Percentiles rank a stretch among this genome's conserved stretches.
phyloP scores from a whole-genome alignment of 768 basidiomycete genomes.

The Boletus tomentosulus region DNA sequence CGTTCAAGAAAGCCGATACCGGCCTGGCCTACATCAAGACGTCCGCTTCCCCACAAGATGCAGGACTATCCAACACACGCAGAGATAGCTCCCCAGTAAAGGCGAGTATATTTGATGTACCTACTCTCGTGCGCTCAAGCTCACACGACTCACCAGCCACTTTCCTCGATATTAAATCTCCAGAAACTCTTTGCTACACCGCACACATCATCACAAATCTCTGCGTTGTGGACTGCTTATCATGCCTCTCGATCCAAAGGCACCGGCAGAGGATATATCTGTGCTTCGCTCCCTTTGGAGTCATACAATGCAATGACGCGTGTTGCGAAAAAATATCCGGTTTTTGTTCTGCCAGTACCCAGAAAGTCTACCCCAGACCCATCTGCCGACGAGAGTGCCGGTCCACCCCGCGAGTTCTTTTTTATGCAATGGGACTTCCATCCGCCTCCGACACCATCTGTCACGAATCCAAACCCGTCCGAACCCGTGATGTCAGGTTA shows the following conservation, averaged over 20 bases:
- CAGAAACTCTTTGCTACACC: conserved; percentile 60
- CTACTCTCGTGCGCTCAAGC: neutral
- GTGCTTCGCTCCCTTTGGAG: conserved; percentile 71
- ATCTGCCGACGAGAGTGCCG: conserved; percentile 30
- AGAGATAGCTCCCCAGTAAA: conserved; percentile 69
- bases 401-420: conserved; percentile 68
- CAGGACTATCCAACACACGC: conserved; percentile 28
- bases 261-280: conserved; percentile 80
- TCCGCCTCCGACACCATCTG: conserved; percentile 56
- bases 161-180: conserved; percentile 78
- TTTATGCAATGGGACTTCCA: conserved; percentile 91
- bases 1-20: conserved; percentile 6
- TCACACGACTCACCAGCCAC: conserved; percentile 48
- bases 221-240: conserved; percentile 85
- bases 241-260: conserved; percentile 78
- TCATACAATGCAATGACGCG: conserved; percentile 68
- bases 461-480: conserved; percentile 43
- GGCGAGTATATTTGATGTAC: conserved; percentile 32
- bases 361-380: conserved; percentile 35
- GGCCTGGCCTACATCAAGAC: conserved; percentile 8
- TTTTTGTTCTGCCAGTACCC: conserved; percentile 81
- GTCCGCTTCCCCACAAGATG: neutral
- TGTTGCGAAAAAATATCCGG: conserved; percentile 61
- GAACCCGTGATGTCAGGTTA: conserved; percentile 25
- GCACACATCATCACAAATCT: conserved; percentile 70